A percentile compares a stretch with the other conserved stretches of the same genome.
Conservation (phyloP, 345 rosid species). For the Hirschfeldia incana region DNA sequence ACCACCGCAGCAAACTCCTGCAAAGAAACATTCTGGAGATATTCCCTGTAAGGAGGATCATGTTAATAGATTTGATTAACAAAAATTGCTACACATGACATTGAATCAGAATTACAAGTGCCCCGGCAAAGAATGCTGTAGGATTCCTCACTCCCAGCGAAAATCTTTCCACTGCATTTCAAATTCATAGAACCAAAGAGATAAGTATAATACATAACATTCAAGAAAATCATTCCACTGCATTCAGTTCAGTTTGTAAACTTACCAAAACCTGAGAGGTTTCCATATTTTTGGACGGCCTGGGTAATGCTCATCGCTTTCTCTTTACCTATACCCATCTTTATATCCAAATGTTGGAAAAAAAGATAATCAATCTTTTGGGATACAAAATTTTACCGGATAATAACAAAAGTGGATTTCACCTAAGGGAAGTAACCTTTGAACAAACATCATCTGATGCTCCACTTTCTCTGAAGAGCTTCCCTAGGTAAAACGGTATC, state of each 20-base stretch:
- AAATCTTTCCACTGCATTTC: conserved; percentile 76
- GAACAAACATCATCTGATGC: conserved; percentile 73
- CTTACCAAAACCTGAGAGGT: conserved; percentile 82
- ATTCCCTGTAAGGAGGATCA: conserved; percentile 53
- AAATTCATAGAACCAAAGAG: not conserved
- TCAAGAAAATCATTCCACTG: not conserved
- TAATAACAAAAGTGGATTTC: conserved; percentile 23
- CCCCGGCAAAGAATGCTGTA: conserved; percentile 78
- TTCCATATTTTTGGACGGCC: conserved; percentile 69
- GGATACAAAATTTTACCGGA: not conserved
- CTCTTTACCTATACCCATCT: conserved; percentile 80
- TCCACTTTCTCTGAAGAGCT: conserved; percentile 67
- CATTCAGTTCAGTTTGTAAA: conserved; percentile 2
- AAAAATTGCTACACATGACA: not conserved
- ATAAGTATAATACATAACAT: conserved; percentile 3
- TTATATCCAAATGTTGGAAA: conserved; percentile 10
- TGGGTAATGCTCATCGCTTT: conserved; percentile 56
- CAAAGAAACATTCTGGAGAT: conserved; percentile 82
- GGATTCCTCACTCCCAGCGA: conserved; percentile 88
- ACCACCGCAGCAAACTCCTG: conserved; percentile 93
- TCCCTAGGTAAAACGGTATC: conserved; percentile 93
- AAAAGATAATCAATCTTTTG: not conserved
- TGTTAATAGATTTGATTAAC: not conserved
- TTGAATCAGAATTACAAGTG: conserved; percentile 56
- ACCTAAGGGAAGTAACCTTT: conserved; percentile 55